These are phyloP conservation scores for Warburgia ugandensis DNA, from an alignment of 164 flowering plant genomes.

Conservation along the genomic window DNA sequence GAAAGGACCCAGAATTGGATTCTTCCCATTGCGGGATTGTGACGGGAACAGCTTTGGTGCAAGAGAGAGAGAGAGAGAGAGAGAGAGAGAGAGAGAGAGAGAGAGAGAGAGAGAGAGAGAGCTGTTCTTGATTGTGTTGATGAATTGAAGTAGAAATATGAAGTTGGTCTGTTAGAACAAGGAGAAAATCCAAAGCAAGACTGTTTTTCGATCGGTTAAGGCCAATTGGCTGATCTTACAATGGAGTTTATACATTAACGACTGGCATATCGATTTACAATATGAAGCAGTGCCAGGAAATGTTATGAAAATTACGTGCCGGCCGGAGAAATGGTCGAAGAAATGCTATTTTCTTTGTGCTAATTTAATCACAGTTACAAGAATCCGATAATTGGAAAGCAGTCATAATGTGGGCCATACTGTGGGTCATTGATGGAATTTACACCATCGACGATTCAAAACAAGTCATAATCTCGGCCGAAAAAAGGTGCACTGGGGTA, in stretches of 20 bases:
- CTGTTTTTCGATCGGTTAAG: neutral
- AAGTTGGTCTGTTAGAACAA: constrained; percentile 11
- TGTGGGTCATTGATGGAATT: no score
- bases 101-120: neutral
- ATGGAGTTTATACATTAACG: constrained; percentile 16
- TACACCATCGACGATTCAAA: no score
- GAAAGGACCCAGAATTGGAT: constrained; percentile 23
- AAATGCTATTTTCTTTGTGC: no score
- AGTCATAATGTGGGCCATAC: no score
- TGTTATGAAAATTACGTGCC: no score
- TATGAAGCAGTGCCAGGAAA: no score
- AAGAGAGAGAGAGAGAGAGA: neutral
- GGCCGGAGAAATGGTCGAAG: no score
- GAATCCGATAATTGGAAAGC: no score
- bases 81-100: neutral
- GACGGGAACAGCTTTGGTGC: neutral
- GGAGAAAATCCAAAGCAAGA: constrained; percentile 14
- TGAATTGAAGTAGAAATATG: neutral
- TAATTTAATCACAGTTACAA: no score
- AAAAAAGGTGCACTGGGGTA: no score
- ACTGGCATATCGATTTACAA: no score
- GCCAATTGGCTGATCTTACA: constrained; percentile 27
- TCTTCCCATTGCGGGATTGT: constrained; percentile 17
- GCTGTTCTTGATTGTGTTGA: neutral
- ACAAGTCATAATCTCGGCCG: no score